Conservation (phyloP, 225 moss, liverwort and hornwort genomes). For the Pseudoscleropodium purum region DNA sequence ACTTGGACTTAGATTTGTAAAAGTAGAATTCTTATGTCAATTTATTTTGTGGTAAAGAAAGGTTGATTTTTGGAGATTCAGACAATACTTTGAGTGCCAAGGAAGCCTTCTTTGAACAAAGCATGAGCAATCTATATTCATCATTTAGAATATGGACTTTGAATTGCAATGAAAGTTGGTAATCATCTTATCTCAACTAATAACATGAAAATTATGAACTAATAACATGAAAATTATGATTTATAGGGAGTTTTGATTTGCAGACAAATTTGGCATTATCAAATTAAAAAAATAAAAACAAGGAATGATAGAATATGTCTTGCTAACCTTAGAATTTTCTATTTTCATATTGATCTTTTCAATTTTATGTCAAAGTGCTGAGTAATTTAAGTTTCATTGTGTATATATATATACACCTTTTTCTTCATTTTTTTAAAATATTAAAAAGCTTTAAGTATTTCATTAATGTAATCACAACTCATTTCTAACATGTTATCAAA, state of each 20-base stretch:
- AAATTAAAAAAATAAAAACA: not conserved
- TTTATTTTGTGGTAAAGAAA: not conserved
- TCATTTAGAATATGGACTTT: not conserved
- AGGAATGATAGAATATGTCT: too few relatives aligned
- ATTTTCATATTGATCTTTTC: not conserved
- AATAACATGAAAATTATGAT: not conserved
- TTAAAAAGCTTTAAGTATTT: too few relatives aligned
- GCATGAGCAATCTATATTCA: too few relatives aligned
- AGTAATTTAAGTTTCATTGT: not conserved
- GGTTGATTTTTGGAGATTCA: not conserved
- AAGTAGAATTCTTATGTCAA: not conserved
- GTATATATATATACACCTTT: too few relatives aligned
- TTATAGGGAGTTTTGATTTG: not conserved
- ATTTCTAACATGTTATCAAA: too few relatives aligned
- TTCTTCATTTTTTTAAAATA: too few relatives aligned
- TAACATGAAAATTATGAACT: not conserved
- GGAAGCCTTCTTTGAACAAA: not conserved
- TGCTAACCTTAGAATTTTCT: not conserved
- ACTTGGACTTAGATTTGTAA: not conserved
- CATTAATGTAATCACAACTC: too few relatives aligned
- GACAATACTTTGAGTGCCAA: not conserved
- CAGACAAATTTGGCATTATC: fast-evolving
- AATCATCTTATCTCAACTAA: not conserved
- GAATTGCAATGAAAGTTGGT: not conserved
- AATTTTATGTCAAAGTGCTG: not conserved